Evolutionary conservation across 495 filamentous ascomycete genomes (phyloP).

Genomic region (Penicillium desertorum): DNA sequence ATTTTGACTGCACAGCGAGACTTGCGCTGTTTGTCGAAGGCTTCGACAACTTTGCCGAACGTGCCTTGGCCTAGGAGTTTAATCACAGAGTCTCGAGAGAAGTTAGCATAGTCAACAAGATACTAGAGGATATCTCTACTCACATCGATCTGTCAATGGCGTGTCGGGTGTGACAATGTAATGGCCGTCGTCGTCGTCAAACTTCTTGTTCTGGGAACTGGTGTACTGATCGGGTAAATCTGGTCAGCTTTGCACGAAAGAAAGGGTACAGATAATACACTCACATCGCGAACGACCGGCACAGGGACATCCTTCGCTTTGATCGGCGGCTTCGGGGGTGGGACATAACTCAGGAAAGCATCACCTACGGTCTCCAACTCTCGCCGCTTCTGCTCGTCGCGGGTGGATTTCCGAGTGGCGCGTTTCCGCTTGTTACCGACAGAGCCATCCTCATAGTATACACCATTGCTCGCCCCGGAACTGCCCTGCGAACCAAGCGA

Average conservation of each 20-base stretch:
- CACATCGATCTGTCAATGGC: constrained; percentile 84
- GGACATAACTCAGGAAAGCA: constrained; percentile 74
- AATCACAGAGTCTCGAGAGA: constrained; percentile 70
- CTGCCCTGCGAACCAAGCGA: constrained; percentile 78
- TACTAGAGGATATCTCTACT: constrained; percentile 37
- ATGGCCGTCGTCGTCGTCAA: constrained; percentile 95
- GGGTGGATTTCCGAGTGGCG: constrained; percentile 69
- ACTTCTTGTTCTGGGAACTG: constrained; percentile 54
- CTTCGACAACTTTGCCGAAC: constrained; percentile 97
- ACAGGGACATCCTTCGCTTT: constrained; percentile 92
- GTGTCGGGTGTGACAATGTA: constrained; percentile 87
- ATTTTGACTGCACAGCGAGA: constrained; percentile 93
- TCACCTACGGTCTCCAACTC: constrained; percentile 67
- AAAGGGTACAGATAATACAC: constrained; percentile 34
- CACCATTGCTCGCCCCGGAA: constrained; percentile 55
- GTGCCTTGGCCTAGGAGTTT: constrained; percentile 93
- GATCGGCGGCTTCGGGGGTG: constrained; percentile 82
- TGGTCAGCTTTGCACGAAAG: constrained; percentile 19
- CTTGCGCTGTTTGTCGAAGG: constrained; percentile 70
- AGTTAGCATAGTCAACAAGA: constrained; percentile 15
- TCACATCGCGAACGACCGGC: constrained; percentile 77
- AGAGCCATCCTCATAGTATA: constrained; percentile 54
- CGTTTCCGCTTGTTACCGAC: constrained; percentile 86
- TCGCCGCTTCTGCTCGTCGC: constrained; percentile 75
- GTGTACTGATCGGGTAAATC: constrained; percentile 35